These are phyloP conservation scores for Geranium rotundifolium DNA, from an alignment of 345 rosid genomes.

Conservation along the genomic window DNA sequence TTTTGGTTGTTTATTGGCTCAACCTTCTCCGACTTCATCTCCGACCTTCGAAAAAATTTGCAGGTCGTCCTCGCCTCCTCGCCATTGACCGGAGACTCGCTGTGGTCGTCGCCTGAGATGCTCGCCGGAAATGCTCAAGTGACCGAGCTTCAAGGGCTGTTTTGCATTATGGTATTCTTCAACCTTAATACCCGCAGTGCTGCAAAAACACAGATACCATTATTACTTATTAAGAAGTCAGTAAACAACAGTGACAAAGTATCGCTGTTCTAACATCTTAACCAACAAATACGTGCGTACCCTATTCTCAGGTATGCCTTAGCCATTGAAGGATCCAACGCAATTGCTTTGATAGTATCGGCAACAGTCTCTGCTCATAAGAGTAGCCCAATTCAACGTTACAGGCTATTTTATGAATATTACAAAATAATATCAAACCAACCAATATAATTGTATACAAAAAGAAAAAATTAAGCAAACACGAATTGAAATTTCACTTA, in stretches of 20 bases:
- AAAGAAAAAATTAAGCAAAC: no score
- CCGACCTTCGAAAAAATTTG: no score
- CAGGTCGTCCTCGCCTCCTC: no score
- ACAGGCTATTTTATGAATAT: no score
- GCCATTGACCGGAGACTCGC: no score
- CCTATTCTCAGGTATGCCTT: conserved; percentile 72
- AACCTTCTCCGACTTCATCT: no score
- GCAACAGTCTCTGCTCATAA: conserved; percentile 55
- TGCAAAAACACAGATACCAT: conserved; percentile 9
- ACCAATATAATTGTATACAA: no score
- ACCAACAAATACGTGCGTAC: conserved; percentile 20
- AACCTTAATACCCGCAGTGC: conserved; percentile 62
- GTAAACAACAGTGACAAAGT: not conserved
- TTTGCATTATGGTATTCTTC: conserved; percentile 58
- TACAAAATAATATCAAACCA: not conserved
- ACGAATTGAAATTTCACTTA: no score
- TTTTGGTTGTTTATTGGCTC: no score
- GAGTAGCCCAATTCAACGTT: not conserved
- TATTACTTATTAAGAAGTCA: no score
- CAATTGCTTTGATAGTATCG: conserved; percentile 65
- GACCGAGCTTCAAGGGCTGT: conserved; percentile 47
- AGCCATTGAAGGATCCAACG: conserved; percentile 42
- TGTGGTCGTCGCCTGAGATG: no score
- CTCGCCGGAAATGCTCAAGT: no score
- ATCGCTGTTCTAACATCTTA: not conserved